Base-by-base conservation (phyloP, 2,329 filamentous ascomycete species). In the Neofusicoccum sp. region DNA sequence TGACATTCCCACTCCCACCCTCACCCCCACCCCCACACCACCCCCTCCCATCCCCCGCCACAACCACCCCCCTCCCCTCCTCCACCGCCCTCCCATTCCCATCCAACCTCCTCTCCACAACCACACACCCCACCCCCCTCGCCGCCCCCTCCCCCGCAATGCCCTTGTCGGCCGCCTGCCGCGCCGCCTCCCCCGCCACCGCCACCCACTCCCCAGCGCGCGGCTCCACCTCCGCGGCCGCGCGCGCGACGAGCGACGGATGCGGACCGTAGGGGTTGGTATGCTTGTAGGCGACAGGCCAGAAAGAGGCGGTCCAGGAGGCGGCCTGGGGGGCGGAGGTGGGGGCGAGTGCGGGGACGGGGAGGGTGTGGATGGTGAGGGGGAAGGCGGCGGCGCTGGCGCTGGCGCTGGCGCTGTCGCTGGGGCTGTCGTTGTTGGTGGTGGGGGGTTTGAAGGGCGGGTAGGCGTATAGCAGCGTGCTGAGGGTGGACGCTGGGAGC, bases 181-280 rank as follows among this genome's bases (percentile, higher is more conserved):
- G 70, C 14, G 88, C 91, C 49, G 86, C 85, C 41, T 82, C 77
- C 60, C 84, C 81, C 6, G 90, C 89, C 54, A 92, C 75, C 56
- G 78, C 82, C 82, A 89, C 88, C 84, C 85, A 93, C 60, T 83
- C 74, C 3, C 82, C 81, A 1, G 85, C 85, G 64, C 89, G 84
- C 47, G 82, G 76, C 61, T 82, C 81, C 57, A 96, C 84, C 63
- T 90, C 87, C 11, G 86, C 83, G 40, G 88, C 87, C 30, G 88
- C 86, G 62, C 88, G 86, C 43, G 84, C 79, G 60, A 93, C 85
- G 70, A 89, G 84, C 69, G 86, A 86, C 63, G 90, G 90, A 70
- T 96, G 91, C 16, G 91, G 90, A 3, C 91, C 91, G 62, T 93
- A 89, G 2, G 90, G 90, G 70, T 95, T 95, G 66, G 89, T 93